Base-by-base conservation (phyloP, 139 green algal species). In the Picochlorum sp. region DNA sequence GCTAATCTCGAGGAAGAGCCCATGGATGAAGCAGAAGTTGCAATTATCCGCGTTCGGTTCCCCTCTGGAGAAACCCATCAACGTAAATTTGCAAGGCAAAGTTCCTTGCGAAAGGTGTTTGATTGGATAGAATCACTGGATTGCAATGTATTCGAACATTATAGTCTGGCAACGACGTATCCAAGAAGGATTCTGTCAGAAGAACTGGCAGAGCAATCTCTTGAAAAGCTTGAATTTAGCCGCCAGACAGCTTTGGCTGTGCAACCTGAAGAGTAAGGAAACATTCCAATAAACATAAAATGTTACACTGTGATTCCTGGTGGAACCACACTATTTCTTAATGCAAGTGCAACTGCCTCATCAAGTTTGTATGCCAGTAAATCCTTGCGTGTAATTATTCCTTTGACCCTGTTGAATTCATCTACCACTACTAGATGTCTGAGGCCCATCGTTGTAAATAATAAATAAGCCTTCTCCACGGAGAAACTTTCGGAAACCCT, bases 351-450 rank as follows among this genome's bases (percentile, higher is more conserved):
- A 12, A 76, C 61, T 1, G 79, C 79, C 16, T 85, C 74, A 40
- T 82, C 79, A n/a, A 87, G 59, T 24, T 47, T 59, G 66, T 81
- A 91, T 1, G 81, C 84, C 59, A 93, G 55, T 62, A 94, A 72
- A 65, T 94, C 84, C 63, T 94, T 87, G 22, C 81, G 68, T 4
- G 84, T 88, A 18, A 92, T 73, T 29, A 92, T 92, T 43, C 83
- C 84, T 59, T 61, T 59, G 16, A 93, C 79, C 31, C 64, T 67
- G 67, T 91, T 86, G 59, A 71, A 58, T 45, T 77, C 73, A 57
- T 93, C 83, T 30, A 89, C 76, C 24, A 94, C 79, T 0, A 79
- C 45, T 4, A 94, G 64, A 67, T 94, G 87, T 1, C 87, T 62
- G 64, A 92, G 59, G 28, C 85, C 85, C 68, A 93, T 84, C 50